Evolutionary conservation across 2,329 filamentous ascomycete species (phyloP).

Genomic region (Juglanconis sp.): DNA sequence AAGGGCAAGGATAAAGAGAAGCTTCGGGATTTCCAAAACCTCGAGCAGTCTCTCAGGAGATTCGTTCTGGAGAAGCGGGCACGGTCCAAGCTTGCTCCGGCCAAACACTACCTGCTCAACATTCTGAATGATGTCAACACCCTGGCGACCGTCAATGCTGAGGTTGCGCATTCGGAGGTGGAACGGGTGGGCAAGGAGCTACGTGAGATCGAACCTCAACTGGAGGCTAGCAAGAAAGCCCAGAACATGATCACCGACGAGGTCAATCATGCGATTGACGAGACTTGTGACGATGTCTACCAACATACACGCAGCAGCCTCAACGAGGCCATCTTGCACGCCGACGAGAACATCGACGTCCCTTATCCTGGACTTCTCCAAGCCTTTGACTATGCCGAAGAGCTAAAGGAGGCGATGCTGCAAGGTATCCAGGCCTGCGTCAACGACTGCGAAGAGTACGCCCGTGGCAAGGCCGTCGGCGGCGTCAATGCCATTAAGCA

Average conservation of each 20-base stretch:
- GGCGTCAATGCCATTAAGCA: constrained; percentile 88
- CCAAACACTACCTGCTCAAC: constrained; percentile 92
- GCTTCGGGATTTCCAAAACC: constrained; percentile 80
- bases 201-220: constrained; percentile 76
- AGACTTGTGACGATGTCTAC: constrained; percentile 82
- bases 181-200: constrained; percentile 80
- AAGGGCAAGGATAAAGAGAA: constrained; percentile 90
- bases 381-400: constrained; percentile 89
- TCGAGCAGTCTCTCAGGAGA: constrained; percentile 83
- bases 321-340: constrained; percentile 69
- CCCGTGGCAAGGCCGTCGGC: constrained; percentile 70
- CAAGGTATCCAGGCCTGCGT: constrained; percentile 81
- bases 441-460: constrained; percentile 76
- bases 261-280: constrained; percentile 78
- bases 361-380: constrained; percentile 81
- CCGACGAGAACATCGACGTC: constrained; percentile 78
- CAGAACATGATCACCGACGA: constrained; percentile 76
- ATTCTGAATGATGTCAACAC: constrained; percentile 83
- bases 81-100: constrained; percentile 90
- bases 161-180: constrained; percentile 81
- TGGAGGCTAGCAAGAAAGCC: constrained; percentile 79
- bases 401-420: constrained; percentile 88
- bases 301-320: constrained; percentile 75
- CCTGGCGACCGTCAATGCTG: constrained; percentile 80
- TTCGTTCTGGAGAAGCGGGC: constrained; percentile 97